Percentiles rank a stretch among this genome's conserved stretches.
These are phyloP conservation scores for Phytophthora sojae DNA, from an alignment of 352 stramenopile species.

Conservation along the genomic window DNA sequence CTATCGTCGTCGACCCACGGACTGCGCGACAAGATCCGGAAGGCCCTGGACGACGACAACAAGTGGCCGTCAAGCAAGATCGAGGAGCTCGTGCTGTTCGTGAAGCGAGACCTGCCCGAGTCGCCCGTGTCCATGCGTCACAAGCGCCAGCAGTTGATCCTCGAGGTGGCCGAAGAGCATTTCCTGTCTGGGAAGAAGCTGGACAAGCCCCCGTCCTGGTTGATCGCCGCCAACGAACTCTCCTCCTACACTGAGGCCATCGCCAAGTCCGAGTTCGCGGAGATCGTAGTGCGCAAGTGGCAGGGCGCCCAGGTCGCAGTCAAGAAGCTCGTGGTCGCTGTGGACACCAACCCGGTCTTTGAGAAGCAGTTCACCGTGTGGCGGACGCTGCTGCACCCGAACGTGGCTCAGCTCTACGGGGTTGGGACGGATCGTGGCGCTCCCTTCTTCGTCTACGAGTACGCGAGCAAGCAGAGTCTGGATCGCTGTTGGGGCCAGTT, in stretches of 20 bases:
- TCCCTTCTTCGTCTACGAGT: conserved; percentile 47
- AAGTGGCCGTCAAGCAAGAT: conserved; percentile 5
- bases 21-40: conserved; percentile 20
- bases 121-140: not conserved
- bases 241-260: not conserved
- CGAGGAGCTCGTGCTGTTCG: conserved; percentile 13
- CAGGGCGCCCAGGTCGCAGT: conserved; percentile 33
- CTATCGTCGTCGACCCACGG: not conserved
- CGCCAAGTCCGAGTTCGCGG: not conserved
- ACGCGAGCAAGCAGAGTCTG: conserved; percentile 23
- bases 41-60: not conserved
- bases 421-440: conserved; percentile 25
- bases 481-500: conserved; percentile 32
- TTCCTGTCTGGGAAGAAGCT: conserved; percentile 8
- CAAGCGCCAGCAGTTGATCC: conserved; percentile 15
- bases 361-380: conserved; percentile 39
- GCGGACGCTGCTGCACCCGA: conserved; percentile 28
- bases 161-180: conserved; percentile 14
- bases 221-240: conserved; percentile 20
- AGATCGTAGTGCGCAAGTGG: conserved; percentile 31
- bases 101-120: conserved; percentile 21
- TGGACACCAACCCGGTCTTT: conserved; percentile 31
- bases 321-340: conserved; percentile 32
- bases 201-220: conserved; percentile 9
- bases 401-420: conserved; percentile 41